phyloP scores from a whole-genome alignment of 2,329 filamentous ascomycete genomes.

The Fusarium oligoseptatum region DNA sequence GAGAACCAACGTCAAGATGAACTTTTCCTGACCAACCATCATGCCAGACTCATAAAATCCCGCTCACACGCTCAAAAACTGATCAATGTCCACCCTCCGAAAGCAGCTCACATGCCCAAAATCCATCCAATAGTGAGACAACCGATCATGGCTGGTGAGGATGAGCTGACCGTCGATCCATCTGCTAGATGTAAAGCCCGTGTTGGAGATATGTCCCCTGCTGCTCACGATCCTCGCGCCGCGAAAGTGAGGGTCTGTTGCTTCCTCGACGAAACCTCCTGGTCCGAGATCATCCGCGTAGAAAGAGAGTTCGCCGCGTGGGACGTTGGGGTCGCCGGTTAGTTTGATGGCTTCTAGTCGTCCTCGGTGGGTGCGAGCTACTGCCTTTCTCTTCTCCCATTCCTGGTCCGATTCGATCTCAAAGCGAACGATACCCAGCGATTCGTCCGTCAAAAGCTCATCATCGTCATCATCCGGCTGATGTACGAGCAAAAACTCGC shows the following conservation, averaged over 20 bases:
- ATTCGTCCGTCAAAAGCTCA: conserved; percentile 53
- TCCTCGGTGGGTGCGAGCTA: conserved; percentile 70
- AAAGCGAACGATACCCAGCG: conserved; percentile 55
- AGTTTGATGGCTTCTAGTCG: conserved; percentile 88
- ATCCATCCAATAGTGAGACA: conserved; percentile 86
- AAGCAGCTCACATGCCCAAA: conserved; percentile 73
- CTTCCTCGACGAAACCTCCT: conserved; percentile 72
- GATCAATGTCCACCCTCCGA: conserved; percentile 70
- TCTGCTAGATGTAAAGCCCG: conserved; percentile 79
- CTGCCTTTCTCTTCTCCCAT: conserved; percentile 60
- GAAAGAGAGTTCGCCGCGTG: conserved; percentile 87
- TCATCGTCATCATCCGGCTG: conserved; percentile 72
- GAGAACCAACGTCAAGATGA: too few species aligned
- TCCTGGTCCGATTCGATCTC: conserved; percentile 59
- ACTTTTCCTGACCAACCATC: too few species aligned
- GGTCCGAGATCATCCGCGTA: conserved; percentile 82
- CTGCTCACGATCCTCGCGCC: conserved; percentile 81
- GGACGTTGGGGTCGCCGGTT: conserved; percentile 91
- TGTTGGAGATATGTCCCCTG: conserved; percentile 81
- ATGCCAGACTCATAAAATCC: neutral
- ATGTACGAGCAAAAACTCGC: conserved; percentile 86
- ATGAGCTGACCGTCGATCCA: conserved; percentile 84
- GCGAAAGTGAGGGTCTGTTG: conserved; percentile 76
- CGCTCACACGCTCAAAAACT: conserved; percentile 53
- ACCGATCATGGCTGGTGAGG: conserved; percentile 78